Conservation (phyloP, 371 early-diverging fungal species). For the Nematocida major region DNA sequence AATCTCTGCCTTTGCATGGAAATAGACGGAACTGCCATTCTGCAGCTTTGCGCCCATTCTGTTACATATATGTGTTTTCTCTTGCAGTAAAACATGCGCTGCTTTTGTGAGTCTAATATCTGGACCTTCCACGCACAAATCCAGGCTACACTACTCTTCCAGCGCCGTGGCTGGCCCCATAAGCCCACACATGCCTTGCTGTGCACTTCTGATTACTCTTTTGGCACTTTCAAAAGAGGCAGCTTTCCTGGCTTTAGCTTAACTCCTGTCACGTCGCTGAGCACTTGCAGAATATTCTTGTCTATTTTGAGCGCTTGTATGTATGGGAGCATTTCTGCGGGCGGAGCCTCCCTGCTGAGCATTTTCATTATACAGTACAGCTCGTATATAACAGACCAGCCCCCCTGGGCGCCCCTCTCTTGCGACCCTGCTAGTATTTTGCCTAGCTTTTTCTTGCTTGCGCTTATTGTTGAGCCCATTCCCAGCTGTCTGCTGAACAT, state of each 20-base stretch:
- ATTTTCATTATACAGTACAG: not conserved
- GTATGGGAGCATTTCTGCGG: not conserved
- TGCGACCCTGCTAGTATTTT: not conserved
- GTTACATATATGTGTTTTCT: too few relatives aligned
- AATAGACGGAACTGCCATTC: too few relatives aligned
- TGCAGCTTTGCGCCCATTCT: too few relatives aligned
- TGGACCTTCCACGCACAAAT: too few relatives aligned
- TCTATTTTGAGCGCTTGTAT: not conserved
- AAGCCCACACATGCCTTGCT: too few relatives aligned
- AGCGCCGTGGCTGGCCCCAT: too few relatives aligned
- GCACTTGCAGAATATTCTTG: not conserved
- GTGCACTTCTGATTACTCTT: not conserved
- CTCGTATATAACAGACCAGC: conserved; percentile 27
- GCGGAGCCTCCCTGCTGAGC: not conserved
- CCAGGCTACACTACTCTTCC: too few relatives aligned
- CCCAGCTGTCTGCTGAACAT: conserved; percentile 35
- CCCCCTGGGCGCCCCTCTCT: not conserved
- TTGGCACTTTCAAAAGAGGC: not conserved
- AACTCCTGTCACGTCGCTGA: not conserved
- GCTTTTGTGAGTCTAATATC: too few relatives aligned
- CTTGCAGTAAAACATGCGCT: too few relatives aligned
- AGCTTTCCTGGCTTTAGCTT: not conserved
- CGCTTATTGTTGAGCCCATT: not conserved
- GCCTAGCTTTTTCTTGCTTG: not conserved
- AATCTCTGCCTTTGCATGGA: too few relatives aligned